A percentile compares a stretch with the other conserved stretches of the same genome.
Evolutionary conservation across 495 filamentous ascomycete species (phyloP).

Genomic region (Penicillium lagena): DNA sequence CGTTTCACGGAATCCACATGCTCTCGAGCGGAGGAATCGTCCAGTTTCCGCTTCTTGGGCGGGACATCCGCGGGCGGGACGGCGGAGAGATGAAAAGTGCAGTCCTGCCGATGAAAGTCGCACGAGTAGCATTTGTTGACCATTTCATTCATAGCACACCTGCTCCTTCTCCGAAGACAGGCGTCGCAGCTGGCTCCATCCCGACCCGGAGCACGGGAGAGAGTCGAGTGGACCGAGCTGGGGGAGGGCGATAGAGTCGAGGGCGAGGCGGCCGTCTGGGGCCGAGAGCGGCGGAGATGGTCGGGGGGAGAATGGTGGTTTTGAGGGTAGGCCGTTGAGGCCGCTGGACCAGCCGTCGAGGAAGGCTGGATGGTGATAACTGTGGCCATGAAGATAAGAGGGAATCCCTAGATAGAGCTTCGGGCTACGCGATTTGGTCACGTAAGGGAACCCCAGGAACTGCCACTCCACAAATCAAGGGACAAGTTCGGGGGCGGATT

Average conservation of each 20-base stretch:
- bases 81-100: constrained; percentile 38
- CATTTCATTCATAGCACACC: constrained; percentile 76
- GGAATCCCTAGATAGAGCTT: not conserved
- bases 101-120: constrained; percentile 48
- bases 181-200: constrained; percentile 63
- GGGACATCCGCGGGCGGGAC: constrained; percentile 44
- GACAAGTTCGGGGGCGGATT: constrained; percentile 1
- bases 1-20: constrained; percentile 37
- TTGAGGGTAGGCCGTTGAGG: constrained; percentile 20
- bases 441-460: constrained; percentile 1
- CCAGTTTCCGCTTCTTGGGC: constrained; percentile 66
- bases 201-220: constrained; percentile 24
- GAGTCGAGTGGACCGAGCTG: constrained; percentile 19
- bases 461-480: not conserved
- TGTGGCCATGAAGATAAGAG: constrained; percentile 27
- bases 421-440: constrained; percentile 5
- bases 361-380: constrained; percentile 42
- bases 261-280: constrained; percentile 15
- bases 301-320: constrained; percentile 18
- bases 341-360: constrained; percentile 20
- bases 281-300: constrained; percentile 17
- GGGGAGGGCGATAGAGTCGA: constrained; percentile 25
- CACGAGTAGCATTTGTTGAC: constrained; percentile 49
- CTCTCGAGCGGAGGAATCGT: constrained; percentile 23
- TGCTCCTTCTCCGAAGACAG: constrained; percentile 77